Evolutionary conservation across 23 red algal species (phyloP).

Genomic region (Gracilariopsis chorda): DNA sequence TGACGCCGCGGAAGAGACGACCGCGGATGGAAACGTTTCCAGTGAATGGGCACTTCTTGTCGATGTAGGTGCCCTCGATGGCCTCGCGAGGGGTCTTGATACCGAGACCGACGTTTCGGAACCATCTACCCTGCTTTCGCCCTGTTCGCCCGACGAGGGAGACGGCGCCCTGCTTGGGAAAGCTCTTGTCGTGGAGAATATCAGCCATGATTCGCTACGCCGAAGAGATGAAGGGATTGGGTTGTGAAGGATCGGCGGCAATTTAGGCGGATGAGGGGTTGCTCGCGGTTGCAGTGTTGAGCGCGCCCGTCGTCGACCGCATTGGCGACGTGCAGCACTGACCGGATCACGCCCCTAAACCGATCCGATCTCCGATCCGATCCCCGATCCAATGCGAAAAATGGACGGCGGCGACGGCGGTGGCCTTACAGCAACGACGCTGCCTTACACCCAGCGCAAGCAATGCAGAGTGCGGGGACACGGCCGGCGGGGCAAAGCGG

Average conservation of each 20-base stretch:
- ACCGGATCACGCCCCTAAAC: no score
- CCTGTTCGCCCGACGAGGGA: slow-evolving; percentile 77
- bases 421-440: slow-evolving; percentile 52
- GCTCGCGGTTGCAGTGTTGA: no score
- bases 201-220: slow-evolving; percentile 26
- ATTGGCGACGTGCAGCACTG: no score
- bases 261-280: no score
- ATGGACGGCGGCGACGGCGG: no score
- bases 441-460: not conserved
- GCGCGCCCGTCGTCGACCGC: no score
- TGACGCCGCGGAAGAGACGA: slow-evolving; percentile 88
- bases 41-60: slow-evolving; percentile 99
- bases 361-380: no score
- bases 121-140: slow-evolving; percentile 92
- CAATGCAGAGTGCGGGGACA: not conserved
- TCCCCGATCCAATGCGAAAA: no score
- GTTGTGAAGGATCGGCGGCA: no score
- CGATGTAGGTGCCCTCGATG: slow-evolving; percentile 91
- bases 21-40: slow-evolving; percentile 97
- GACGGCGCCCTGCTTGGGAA: slow-evolving; percentile 97
- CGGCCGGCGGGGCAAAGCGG: no score
- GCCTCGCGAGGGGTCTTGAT: slow-evolving; percentile 99
- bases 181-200: slow-evolving; percentile 86
- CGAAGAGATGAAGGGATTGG: no score
- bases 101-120: slow-evolving; percentile 94